Evolutionary conservation across 1,284 basidiomycete species (phyloP).

Genomic region (Moniliella sp.): DNA sequence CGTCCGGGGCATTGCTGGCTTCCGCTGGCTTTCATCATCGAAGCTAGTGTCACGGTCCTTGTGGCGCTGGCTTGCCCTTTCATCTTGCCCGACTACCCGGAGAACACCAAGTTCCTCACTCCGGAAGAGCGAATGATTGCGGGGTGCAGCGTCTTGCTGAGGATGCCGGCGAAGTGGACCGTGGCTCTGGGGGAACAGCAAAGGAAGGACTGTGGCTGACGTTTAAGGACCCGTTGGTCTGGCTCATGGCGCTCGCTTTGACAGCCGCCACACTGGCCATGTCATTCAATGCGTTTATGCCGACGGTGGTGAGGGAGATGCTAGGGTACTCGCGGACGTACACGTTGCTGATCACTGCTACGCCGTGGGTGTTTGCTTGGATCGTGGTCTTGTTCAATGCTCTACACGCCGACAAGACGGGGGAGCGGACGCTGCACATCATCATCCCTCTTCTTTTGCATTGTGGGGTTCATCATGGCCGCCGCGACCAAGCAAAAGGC

Average conservation of each 20-base stretch:
- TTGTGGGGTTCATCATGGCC: conserved; percentile 19
- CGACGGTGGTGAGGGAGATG: conserved; percentile 6
- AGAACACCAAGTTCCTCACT: conserved; percentile 14
- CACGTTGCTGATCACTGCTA: conserved; percentile 13
- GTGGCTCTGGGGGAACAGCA: conserved; percentile 6
- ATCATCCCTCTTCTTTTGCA: conserved; percentile 3
- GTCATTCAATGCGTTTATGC: conserved; percentile 3
- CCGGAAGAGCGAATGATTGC: conserved; percentile 9
- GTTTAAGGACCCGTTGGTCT: conserved; percentile 11
- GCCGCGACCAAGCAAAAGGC: conserved; percentile 6
- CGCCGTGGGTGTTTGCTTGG: conserved; percentile 18
- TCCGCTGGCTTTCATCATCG: conserved; percentile 25
- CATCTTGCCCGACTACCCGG: conserved; percentile 14
- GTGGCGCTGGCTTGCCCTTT: conserved; percentile 12
- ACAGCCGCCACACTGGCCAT: conserved; percentile 3
- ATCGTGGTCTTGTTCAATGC: conserved; percentile 13
- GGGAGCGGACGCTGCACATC: conserved; percentile 11
- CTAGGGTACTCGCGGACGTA: conserved; percentile 10
- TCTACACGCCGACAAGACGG: conserved; percentile 12
- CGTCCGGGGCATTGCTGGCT: conserved; percentile 7
- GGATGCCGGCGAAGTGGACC: conserved; percentile 49
- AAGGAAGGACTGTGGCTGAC: conserved; percentile 12
- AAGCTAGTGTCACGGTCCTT: conserved; percentile 19
- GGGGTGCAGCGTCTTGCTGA: conserved; percentile 9
- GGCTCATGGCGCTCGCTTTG: conserved; percentile 11